Evolutionary conservation across 2,329 filamentous ascomycete genomes (phyloP), one percentile per base, ranked within the genome.

Genomic region (Pezicula neosporulosa): DNA sequence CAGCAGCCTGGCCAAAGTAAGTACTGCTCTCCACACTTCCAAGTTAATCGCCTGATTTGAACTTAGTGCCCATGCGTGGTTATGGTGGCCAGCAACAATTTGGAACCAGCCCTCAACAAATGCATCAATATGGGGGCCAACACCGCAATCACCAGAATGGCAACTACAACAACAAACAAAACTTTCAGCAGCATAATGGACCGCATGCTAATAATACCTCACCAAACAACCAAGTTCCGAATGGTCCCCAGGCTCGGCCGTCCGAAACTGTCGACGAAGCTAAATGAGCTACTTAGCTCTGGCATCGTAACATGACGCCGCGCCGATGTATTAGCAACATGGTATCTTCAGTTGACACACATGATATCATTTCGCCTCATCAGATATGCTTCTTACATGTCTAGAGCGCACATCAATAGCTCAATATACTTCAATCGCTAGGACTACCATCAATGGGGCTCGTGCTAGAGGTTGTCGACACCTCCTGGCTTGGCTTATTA

Each of bases 1-100:
- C 87, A 87, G 60, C 87, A 88, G 59, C 81, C 82, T 57, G 83
- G 80, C 61, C 86, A 88, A 68, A 87, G 87, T 89, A 83, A 81
- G 87, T 86, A 63, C 47, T 52, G 47, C 51, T 55, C 48, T 39
- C 49, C 43, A 48, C 49, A 51, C 51, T 52, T 49, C 52, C 52
- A 49, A 56, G 41, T 36, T 10, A 7, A 54, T 13, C 9, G 5
- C 13, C 42, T 44, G 21, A 44, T 27, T 5, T 13, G 10, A 15
- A 15, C 4, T 28, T 49, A 86, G 80, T 85, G 75, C 78, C 76
- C 54, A 77, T 78, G 62, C 80, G 83, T 61, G 78, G 77, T 48
- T 87, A 85, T 66, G 77, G 75, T 59, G 81, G 79, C 48, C 72
- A 74, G 33, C 82, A 84, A 58, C 85, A 86, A 56, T 86, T 79